A percentile compares a stretch with the other conserved stretches of the same genome.
Evolutionary conservation across 2,329 filamentous ascomycete species (phyloP).

Genomic region (Phyllosticta citrichinensis): DNA sequence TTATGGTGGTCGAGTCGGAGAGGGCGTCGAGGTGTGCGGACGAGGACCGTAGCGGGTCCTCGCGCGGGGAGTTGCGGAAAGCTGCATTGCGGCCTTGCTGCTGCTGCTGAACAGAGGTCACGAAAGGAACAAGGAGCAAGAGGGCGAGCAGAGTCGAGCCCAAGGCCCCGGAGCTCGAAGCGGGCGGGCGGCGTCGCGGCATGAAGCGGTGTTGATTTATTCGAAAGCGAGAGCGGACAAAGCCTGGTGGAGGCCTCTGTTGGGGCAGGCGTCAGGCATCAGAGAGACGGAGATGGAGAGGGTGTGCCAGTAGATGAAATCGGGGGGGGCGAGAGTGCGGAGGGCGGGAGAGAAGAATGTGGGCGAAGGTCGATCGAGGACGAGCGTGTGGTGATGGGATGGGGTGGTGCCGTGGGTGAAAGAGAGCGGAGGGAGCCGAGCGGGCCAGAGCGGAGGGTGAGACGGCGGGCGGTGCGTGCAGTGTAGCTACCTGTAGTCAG

Average conservation of each 20-base stretch:
- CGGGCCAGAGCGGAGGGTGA: slow-evolving; percentile 2
- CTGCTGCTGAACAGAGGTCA: slow-evolving; percentile 32
- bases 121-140: slow-evolving; percentile 23
- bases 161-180: slow-evolving; percentile 27
- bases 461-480: not conserved
- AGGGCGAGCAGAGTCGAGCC: slow-evolving; percentile 21
- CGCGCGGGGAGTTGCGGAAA: slow-evolving; percentile 20
- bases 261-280: slow-evolving; percentile 8
- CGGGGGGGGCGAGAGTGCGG: not conserved
- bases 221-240: slow-evolving; percentile 1
- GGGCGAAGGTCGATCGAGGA: not conserved
- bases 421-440: not conserved
- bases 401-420: slow-evolving; percentile 5
- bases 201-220: slow-evolving; percentile 16
- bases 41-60: slow-evolving; percentile 17
- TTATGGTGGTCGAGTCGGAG: slow-evolving; percentile 2
- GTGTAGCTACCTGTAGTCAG: too few relatives aligned
- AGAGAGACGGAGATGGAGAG: slow-evolving; percentile 7
- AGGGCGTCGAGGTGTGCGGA: slow-evolving; percentile 7
- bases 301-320: not conserved
- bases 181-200: slow-evolving; percentile 31
- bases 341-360: slow-evolving; percentile 6
- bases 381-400: slow-evolving; percentile 1
- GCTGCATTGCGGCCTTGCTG: slow-evolving; percentile 15
- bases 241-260: slow-evolving; percentile 9